Evolutionary conservation across 148 eudicot genomes (phyloP).

Genomic region (Heliosperma pusillum): DNA sequence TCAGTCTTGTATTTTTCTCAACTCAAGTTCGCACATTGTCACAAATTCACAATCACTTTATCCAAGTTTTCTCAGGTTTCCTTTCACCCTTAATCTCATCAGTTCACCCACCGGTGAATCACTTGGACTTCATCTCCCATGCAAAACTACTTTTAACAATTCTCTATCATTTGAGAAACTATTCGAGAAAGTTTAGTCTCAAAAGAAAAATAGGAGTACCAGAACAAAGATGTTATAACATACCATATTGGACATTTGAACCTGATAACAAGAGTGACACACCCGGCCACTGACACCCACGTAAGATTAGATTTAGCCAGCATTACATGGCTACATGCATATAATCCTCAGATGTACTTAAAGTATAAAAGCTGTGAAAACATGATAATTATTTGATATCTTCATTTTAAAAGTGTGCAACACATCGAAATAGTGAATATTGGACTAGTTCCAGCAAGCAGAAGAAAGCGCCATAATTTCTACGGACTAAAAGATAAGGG

Average conservation of each 20-base stretch:
- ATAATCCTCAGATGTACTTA: not conserved
- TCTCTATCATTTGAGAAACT: not conserved
- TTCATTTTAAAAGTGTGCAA: not conserved
- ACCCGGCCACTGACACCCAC: not conserved
- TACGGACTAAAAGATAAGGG: constrained; percentile 3
- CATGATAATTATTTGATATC: not conserved
- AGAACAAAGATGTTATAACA: not conserved
- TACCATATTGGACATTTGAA: not conserved
- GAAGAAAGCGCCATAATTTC: not conserved
- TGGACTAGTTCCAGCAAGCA: not conserved
- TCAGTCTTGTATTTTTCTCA: not conserved
- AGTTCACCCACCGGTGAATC: not conserved
- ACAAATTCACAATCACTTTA: not conserved
- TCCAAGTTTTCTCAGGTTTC: not conserved
- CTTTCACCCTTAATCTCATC: not conserved
- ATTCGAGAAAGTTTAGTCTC: not conserved
- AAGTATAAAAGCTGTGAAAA: not conserved
- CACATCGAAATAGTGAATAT: not conserved
- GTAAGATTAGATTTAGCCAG: not conserved
- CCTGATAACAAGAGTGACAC: not conserved
- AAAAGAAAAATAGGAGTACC: not conserved
- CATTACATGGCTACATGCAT: not conserved
- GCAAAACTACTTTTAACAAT: not conserved
- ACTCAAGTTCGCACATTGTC: not conserved
- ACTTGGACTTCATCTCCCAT: not conserved